Evolutionary conservation across 192 early-diverging fungal genomes (phyloP).

Genomic region (Geosiphon pyriformis): DNA sequence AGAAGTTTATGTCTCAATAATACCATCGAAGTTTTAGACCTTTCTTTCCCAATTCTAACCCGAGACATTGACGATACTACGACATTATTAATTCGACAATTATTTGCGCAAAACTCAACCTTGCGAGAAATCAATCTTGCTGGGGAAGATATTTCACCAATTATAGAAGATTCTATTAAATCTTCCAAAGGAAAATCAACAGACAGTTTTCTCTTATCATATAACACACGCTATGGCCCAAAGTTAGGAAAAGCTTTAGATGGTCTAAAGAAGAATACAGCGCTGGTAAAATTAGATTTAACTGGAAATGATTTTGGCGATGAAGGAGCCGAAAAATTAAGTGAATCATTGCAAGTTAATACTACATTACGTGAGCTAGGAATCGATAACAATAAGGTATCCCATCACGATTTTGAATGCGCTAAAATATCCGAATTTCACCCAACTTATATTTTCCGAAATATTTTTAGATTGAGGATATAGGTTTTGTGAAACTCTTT

Average conservation of each 20-base stretch:
- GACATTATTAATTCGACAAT: neutral
- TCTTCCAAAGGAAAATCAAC: neutral
- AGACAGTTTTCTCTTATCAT: too few species aligned
- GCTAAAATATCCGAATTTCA: neutral
- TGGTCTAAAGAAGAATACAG: neutral
- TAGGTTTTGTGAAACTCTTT: neutral
- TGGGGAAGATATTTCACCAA: neutral
- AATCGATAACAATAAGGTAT: neutral
- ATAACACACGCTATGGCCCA: neutral
- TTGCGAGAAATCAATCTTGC: neutral
- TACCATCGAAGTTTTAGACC: neutral
- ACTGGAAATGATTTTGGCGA: neutral
- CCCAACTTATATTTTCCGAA: neutral
- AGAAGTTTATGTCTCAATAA: neutral
- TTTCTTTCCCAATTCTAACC: neutral
- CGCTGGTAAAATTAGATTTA: neutral
- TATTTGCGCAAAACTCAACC: neutral
- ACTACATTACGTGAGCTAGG: neutral
- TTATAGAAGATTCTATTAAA: too few species aligned
- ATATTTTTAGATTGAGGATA: neutral
- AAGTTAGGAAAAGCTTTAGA: neutral
- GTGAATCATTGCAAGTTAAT: neutral
- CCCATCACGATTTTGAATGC: neutral
- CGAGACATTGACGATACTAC: neutral
- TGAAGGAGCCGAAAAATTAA: neutral